These are phyloP conservation scores for Zizania latifolia DNA, from an alignment of 176 grass and related monocot genomes.

Conservation along the genomic window DNA sequence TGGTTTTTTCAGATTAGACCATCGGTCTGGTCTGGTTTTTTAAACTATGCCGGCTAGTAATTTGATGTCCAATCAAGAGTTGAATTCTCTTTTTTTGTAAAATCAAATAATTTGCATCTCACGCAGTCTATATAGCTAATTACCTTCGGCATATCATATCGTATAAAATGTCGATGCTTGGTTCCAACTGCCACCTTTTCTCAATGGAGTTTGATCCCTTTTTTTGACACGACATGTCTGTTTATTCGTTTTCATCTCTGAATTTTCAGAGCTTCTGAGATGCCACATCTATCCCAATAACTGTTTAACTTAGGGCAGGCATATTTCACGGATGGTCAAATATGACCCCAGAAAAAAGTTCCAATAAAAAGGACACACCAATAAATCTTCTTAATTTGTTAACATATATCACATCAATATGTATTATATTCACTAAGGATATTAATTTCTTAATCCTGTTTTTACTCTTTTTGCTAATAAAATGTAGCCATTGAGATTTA, in stretches of 20 bases:
- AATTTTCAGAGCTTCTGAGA: background rate
- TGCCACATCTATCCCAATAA: background rate
- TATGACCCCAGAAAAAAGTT: background rate
- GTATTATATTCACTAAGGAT: background rate
- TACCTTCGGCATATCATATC: background rate
- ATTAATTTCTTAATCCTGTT: background rate
- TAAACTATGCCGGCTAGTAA: too few relatives aligned
- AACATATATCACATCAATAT: background rate
- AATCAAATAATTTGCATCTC: background rate
- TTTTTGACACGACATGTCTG: background rate
- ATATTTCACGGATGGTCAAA: constrained; percentile 17
- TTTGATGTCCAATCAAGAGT: too few relatives aligned
- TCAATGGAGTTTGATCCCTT: background rate
- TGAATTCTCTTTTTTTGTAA: background rate
- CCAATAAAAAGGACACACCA: background rate
- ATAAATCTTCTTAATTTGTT: constrained; percentile 7
- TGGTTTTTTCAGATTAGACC: too few relatives aligned
- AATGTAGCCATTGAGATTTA: background rate
- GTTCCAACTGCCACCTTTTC: background rate
- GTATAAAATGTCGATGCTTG: background rate
- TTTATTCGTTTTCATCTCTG: background rate
- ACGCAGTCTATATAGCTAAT: background rate
- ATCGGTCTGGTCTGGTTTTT: too few relatives aligned
- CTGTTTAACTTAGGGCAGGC: background rate
- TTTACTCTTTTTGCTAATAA: background rate